Base-by-base conservation (phyloP, 1,139 yeast genomes). In the Yamadazyma siamensis region DNA sequence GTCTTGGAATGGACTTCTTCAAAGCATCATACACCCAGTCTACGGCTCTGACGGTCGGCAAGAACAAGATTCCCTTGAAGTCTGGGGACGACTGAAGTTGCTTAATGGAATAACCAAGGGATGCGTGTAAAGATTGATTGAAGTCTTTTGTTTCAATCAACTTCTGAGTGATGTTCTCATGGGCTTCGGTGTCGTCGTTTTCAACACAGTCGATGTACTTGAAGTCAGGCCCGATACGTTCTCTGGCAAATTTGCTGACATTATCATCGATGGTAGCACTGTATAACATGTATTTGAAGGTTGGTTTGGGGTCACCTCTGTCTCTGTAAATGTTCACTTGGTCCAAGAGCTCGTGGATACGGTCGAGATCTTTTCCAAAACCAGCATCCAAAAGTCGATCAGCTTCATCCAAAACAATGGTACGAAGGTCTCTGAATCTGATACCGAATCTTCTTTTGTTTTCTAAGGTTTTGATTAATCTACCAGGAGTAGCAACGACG, bases 401-500 rank as follows among this genome's bases (percentile, higher is more conserved):
- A 28, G 96, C 95, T 63, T 88, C 96, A 56, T 88, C 96, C 42
- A 86, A 75, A 21, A 87, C 81, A 43, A 86, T 69, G 46, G 79
- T 75, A 37, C 72, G 69, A 32, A 89, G 62, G 33, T 66, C 61
- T 25, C 61, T 52, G 52, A 87, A 81, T 25, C 69, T 65, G 15
- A 57, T 54, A 12, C 70, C 60, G 36, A 77, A 71, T 13, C 45
- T 49, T 6, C 56, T 58, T 4, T 24, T 16, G 33, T 68, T 68
- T 26, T 62, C 64, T 34, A 87, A 57, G 37, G 74, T 61, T 45
- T 82, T 95, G 34, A 70, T 55, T 36, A 88, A 68, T 61, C 96
- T 75, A 41, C 96, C 96, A 1, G 97, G 97, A 4, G 97, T 88
- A 11, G 88, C 95, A 38, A 88, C 83, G 25, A 87, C 74, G 43